These are phyloP conservation scores for Amanita inopinata DNA, from an alignment of 768 basidiomycete genomes.

Conservation along the genomic window DNA sequence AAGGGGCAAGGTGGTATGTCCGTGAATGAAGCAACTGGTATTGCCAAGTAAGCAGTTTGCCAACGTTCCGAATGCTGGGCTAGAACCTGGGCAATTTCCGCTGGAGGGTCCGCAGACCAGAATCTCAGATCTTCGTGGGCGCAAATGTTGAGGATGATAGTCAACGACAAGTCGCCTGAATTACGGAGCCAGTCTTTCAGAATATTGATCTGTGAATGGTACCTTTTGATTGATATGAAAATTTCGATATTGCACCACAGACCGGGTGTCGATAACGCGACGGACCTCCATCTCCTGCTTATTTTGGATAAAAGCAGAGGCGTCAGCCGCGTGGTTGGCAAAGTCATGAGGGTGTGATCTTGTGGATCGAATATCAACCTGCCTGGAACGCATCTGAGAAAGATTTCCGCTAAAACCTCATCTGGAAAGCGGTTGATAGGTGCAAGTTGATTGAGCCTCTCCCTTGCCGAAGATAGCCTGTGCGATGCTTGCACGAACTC, in stretches of 20 bases:
- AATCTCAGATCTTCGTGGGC: slow-evolving; percentile 7
- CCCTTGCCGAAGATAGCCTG: not conserved
- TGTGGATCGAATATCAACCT: not conserved
- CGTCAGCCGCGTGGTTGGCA: not conserved
- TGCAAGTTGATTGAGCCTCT: not conserved
- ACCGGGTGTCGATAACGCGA: not conserved
- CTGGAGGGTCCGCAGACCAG: slow-evolving; percentile 3
- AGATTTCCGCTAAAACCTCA: slow-evolving; percentile 8
- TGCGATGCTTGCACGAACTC: not conserved
- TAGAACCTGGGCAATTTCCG: slow-evolving; percentile 3
- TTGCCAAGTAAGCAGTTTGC: slow-evolving; percentile 8
- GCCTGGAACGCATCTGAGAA: slow-evolving; percentile 2
- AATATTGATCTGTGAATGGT: slow-evolving; percentile 4
- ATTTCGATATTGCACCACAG: slow-evolving; percentile 7
- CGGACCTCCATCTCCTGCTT: slow-evolving; percentile 4
- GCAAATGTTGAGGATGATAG: slow-evolving; percentile 5
- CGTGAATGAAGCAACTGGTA: slow-evolving; percentile 5
- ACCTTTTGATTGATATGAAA: slow-evolving; percentile 6
- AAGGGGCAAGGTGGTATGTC: slow-evolving; percentile 5
- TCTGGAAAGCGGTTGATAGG: slow-evolving; percentile 5
- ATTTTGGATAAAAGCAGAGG: slow-evolving; percentile 4
- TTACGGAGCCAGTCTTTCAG: slow-evolving; percentile 4
- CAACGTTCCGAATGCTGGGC: slow-evolving; percentile 2
- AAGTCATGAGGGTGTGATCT: slow-evolving; percentile 5
- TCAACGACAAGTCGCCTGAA: slow-evolving; percentile 5